Evolutionary conservation across 2,329 filamentous ascomycete species (phyloP).

Genomic region (Didymella sp.): DNA sequence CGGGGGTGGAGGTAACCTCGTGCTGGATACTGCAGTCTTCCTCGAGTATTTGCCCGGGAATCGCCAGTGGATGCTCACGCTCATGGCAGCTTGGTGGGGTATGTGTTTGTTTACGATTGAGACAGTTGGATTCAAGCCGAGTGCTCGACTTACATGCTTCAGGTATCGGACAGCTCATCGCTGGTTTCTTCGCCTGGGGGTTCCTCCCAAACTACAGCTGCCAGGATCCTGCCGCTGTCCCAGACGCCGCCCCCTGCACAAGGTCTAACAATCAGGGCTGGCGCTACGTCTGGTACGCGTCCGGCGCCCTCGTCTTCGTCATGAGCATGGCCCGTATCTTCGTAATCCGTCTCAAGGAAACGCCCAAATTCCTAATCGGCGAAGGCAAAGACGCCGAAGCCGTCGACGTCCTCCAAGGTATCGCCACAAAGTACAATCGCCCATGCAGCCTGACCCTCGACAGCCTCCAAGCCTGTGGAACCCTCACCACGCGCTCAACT

Average conservation of each 20-base stretch:
- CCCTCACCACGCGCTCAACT: constrained; percentile 29
- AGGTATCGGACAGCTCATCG: constrained; percentile 58
- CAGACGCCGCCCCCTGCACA: constrained; percentile 55
- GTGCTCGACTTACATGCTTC: too few species aligned
- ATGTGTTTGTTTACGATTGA: too few species aligned
- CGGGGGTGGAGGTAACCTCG: constrained; percentile 68
- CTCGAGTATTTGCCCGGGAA: constrained; percentile 64
- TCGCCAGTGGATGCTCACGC: constrained; percentile 69
- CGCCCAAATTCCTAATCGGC: constrained; percentile 63
- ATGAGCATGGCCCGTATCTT: constrained; percentile 62
- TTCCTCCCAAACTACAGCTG: constrained; percentile 61
- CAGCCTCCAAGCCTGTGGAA: constrained; percentile 56
- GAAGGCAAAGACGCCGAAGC: constrained; percentile 62
- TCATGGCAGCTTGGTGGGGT: constrained; percentile 67
- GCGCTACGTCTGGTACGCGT: constrained; percentile 64
- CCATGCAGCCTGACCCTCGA: constrained; percentile 61
- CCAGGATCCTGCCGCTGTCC: constrained; percentile 38
- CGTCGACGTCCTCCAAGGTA: constrained; percentile 57
- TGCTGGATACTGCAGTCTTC: constrained; percentile 68
- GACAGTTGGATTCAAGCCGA: too few species aligned
- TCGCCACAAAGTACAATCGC: constrained; percentile 61
- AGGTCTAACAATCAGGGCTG: constrained; percentile 63
- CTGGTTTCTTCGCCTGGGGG: constrained; percentile 63
- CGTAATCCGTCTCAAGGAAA: constrained; percentile 62
- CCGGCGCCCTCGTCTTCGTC: constrained; percentile 61